phyloP scores from a whole-genome alignment of 805 yeast genomes.

The Brettanomyces custersianus region DNA sequence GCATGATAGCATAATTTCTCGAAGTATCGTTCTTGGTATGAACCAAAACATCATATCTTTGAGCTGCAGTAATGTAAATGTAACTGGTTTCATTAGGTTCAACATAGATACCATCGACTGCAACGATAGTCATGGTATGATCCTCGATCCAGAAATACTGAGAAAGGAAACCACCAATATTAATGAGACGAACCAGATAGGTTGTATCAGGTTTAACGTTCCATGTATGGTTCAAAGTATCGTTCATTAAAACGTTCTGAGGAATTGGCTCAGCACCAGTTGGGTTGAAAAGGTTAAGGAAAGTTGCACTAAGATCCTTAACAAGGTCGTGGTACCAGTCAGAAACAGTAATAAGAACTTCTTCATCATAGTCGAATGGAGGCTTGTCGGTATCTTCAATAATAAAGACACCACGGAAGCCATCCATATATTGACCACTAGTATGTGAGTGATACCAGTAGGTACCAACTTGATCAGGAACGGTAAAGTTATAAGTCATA shows the following conservation, averaged over 20 bases:
- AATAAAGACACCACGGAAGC: constrained; percentile 73
- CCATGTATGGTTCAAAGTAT: constrained; percentile 72
- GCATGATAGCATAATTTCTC: constrained; percentile 74
- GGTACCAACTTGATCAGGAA: constrained; percentile 74
- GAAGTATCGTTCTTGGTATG: constrained; percentile 56
- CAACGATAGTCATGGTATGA: constrained; percentile 79
- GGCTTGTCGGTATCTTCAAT: constrained; percentile 49
- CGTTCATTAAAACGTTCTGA: constrained; percentile 68
- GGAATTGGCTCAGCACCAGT: constrained; percentile 99
- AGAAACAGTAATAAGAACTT: constrained; percentile 52
- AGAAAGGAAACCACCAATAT: constrained; percentile 86
- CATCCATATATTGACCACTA: constrained; percentile 86
- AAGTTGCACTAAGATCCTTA: constrained; percentile 40
- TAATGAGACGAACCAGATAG: constrained; percentile 70
- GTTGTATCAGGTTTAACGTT: constrained; percentile 77
- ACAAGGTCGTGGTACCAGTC: constrained; percentile 84
- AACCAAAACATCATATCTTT: constrained; percentile 76
- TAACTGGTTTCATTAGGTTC: constrained; percentile 62
- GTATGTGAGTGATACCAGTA: constrained; percentile 98
- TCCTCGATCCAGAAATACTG: constrained; percentile 85
- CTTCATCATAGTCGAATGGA: constrained; percentile 77
- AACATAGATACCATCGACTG: constrained; percentile 85
- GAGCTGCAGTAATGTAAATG: constrained; percentile 83
- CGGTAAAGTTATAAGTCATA: constrained; percentile 76
- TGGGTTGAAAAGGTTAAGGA: constrained; percentile 74